Base-by-base conservation (phyloP, 78 protist species). In the Speleostelium caveatum region DNA sequence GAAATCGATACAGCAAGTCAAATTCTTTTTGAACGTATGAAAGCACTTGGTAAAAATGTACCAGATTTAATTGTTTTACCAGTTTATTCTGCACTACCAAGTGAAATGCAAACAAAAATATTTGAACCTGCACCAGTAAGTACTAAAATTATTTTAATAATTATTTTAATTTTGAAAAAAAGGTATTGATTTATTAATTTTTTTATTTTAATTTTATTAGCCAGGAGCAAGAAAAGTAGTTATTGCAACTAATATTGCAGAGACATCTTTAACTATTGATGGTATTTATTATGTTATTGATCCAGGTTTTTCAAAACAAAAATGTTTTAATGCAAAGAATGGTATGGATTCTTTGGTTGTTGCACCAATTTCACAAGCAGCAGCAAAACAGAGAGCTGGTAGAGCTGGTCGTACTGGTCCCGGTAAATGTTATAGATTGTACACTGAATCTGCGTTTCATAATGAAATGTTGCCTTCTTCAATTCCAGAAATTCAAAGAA, bases 401-500 rank as follows among this genome's bases (percentile, higher is more conserved):
- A 94, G 99, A n/a, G 99, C 99, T 0, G 99, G 98, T 16, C 94
- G 99, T 35, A 97, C 99, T 0, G 99, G 99, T 2, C 99, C 99
- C 1, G 99, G 99, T 51, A 96, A 97, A 75, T 98, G 99, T 94
- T 98, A 89, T 76, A 98, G 99, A 2, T 88, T 99, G 51, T 99
- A 99, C 98, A 99, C 99, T 2, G 99, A 98, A 75, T 21, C 55
- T 1, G 99, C 99, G 2, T 99, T 66, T 97, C 79, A 96, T 35
- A 92, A 94, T 45, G 99, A 99, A 65, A 97, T 99, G 99, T 95
- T 96, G 24, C 92, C 92, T 5, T 75, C 94, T 49, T 86, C 86
- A 2, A 97, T 98, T 24, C 99, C 99, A 21, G 99, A 99, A 60
- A 98, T 99, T 63, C 99, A 99, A 86, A 95, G 99, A 33, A 97